Evolutionary conservation across 345 rosid genomes (phyloP), one percentile per base, ranked within the genome.

Genomic region (Iberis pinnata): DNA sequence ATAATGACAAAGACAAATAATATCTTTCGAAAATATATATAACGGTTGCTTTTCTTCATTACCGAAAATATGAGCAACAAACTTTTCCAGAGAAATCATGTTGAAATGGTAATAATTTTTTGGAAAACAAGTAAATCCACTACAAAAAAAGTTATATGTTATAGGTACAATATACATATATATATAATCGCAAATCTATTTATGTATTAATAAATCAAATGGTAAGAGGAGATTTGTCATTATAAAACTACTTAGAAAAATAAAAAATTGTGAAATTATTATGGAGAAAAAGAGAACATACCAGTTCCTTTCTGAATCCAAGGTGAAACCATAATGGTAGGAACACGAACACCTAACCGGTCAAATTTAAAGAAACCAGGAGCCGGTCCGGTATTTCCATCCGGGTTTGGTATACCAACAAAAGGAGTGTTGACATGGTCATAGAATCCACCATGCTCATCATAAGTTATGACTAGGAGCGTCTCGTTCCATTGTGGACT

Each of bases 401-500:
- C 98, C 0, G 98, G 98, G 48, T 58, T 86, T 0, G 98, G 98
- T 41, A 90, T 75, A 70, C 77, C 72, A 1, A 69, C 75, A 60
- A 36, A 80, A 38, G 96, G 98, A 41, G 98, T 90, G 41, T 64
- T n/a, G 0, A 90, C 96, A 82, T 90, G 98, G 64, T 90, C 98
- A 65, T 57, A 90, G 44, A 86, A 90, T 5, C 98, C 98, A 49
- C 96, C 98, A 61, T 90, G 96, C 56, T 90, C 96, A 76, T 87
- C 98, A 38, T 87, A 90, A 8, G 96, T 90, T 60, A 90, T 81
- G 31, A 90, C 70, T 61, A 90, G 55, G 12, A 82, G 78, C 20
- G 96, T 90, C 75, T 87, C 78, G 57, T 90, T 87, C 98, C 98
- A 87, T 39, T 87, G 98, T 45, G 98, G 96, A 56, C 98, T 79